Base-by-base conservation (phyloP, 768 basidiomycete species). In the Boletales sp. region DNA sequence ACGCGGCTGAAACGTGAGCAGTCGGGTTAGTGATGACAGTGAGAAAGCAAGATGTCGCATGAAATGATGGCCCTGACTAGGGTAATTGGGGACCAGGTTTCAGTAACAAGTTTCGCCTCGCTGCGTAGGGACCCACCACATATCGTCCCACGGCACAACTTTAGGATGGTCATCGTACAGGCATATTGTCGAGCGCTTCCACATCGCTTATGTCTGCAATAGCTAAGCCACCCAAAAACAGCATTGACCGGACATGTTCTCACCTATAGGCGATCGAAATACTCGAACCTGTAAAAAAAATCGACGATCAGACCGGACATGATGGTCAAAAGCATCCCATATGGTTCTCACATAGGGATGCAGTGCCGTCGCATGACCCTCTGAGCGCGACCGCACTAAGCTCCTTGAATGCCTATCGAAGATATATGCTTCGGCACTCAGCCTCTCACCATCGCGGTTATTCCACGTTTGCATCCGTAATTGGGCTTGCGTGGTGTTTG, bases 221-320 rank as follows among this genome's bases (percentile, higher is more conserved):
- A 50, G 43, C 8, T 47, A 34, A 53, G 46, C 32, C 32, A 48
- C 35, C 5, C 14, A 27, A 27, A n/a, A 24, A 18, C 5, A 19
- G 43, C 8, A 15, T 32, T 19, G 39, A 10, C 31, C n/a, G 2
- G 31, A 5, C 30, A 15, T 15, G 8, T 47, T 43, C 66, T 42
- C 43, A 68, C 67, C 67, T 47, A 68, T 68, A 27, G 67, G 67
- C 29, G 67, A 68, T 37, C 55, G 60, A 40, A 68, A 68, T 21
- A 56, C 51, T 17, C 66, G 62, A 52, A 68, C 48, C 66, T 68
- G 43, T 36, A 11, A 21, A 46, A 39, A 15, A 14, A 34, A 47
- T 10, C 24, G 29, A 46, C 32, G 44, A 50, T 58, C 48, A 61
- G 45, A 17, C 18, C 31, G 47, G 46, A 44, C 43, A 38, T 31